phyloP scores from a whole-genome alignment of 306 rosid genomes.

The Fragaria iinumae region DNA sequence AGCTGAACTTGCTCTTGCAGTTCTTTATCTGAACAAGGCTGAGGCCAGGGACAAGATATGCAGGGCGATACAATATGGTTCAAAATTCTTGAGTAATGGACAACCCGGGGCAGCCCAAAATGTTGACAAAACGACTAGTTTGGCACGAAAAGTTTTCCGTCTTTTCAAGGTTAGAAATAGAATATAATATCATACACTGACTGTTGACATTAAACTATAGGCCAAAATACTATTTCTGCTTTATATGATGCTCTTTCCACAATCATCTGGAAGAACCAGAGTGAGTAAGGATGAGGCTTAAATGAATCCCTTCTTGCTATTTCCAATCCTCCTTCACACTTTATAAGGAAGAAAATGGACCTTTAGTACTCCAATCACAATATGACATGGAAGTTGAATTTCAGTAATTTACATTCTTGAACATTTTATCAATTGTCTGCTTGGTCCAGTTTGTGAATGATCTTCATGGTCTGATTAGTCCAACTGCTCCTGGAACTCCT shows the following conservation, averaged over 20 bases:
- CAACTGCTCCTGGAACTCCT: conserved; percentile 78
- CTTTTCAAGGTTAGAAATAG: conserved; percentile 71
- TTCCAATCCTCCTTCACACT: not conserved
- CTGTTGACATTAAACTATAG: not conserved
- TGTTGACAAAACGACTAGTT: conserved; percentile 89
- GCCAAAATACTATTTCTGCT: not conserved
- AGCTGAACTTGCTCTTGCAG: conserved; percentile 86
- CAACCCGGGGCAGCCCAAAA: conserved; percentile 89
- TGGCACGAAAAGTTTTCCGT: conserved; percentile 96
- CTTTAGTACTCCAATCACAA: not conserved
- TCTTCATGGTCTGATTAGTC: conserved; percentile 80
- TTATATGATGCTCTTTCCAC: not conserved
- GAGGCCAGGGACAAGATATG: conserved; percentile 99
- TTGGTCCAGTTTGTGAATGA: conserved; percentile 84
- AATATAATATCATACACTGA: not conserved
- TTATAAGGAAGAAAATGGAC: not conserved
- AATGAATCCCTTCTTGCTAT: not conserved
- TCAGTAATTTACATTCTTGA: conserved; percentile 1
- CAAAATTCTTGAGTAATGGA: conserved; percentile 91
- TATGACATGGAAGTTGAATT: conserved; percentile 6
- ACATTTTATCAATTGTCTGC: conserved; percentile 12
- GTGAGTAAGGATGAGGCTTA: not conserved
- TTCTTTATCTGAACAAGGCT: conserved; percentile 89
- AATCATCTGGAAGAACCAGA: not conserved
- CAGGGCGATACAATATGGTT: conserved; percentile 97